Evolutionary conservation across 257 asterid genomes (phyloP).

Genomic region (Paraleonurus japonicus): DNA sequence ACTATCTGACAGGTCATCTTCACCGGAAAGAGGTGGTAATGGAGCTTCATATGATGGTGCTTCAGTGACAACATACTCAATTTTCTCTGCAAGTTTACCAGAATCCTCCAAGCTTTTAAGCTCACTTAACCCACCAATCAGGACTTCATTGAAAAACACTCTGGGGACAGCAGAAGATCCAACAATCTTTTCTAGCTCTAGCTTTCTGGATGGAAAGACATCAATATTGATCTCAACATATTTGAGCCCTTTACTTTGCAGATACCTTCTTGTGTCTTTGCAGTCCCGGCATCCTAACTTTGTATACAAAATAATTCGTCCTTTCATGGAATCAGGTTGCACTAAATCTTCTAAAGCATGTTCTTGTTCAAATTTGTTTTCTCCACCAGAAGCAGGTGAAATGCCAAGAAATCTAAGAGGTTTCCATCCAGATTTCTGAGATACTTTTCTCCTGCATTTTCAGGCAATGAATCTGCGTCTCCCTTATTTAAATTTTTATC

Average conservation of each 20-base stretch:
- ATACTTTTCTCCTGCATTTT: conserved; percentile 35
- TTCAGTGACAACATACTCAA: conserved; percentile 72
- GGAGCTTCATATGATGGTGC: conserved; percentile 79
- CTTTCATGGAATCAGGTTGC: conserved; percentile 64
- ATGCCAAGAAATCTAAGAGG: conserved; percentile 62
- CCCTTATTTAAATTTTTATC: conserved; percentile 24
- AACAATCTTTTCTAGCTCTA: conserved; percentile 72
- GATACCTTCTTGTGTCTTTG: conserved; percentile 58
- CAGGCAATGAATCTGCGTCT: conserved; percentile 29
- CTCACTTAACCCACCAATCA: conserved; percentile 71
- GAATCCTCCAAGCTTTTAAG: conserved; percentile 65
- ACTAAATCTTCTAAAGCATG: conserved; percentile 29
- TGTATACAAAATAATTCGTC: conserved; percentile 71
- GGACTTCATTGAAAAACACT: conserved; percentile 79
- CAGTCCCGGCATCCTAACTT: conserved; percentile 67
- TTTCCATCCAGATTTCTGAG: conserved; percentile 57
- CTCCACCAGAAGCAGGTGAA: conserved; percentile 42
- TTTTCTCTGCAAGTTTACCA: conserved; percentile 73
- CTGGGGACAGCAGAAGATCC: conserved; percentile 71
- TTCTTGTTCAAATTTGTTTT: conserved; percentile 38
- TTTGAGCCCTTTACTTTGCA: conserved; percentile 63
- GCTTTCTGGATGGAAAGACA: conserved; percentile 67
- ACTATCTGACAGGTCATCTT: conserved; percentile 74
- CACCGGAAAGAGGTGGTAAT: conserved; percentile 92
- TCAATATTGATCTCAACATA: conserved; percentile 79